Evolutionary conservation across 768 basidiomycete species (phyloP).

Genomic region (Lepiota venenata): DNA sequence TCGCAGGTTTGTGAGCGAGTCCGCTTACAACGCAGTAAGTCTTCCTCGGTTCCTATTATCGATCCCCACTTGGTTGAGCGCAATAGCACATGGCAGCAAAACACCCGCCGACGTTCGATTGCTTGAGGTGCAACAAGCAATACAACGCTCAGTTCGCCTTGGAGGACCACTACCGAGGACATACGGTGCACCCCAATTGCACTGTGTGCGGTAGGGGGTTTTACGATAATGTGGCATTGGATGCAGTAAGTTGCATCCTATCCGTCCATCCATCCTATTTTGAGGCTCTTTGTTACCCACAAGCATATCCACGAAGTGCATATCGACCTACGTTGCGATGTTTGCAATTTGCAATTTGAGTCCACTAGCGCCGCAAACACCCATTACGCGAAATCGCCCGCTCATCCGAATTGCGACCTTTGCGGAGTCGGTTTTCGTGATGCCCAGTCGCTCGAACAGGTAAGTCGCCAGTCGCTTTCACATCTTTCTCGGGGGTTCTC

Average conservation of each 20-base stretch:
- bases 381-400: too few relatives aligned
- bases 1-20: conserved; percentile 30
- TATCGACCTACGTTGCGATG: too few relatives aligned
- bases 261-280: not conserved
- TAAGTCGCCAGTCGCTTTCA: too few relatives aligned
- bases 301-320: conserved; percentile 6
- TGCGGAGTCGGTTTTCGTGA: too few relatives aligned
- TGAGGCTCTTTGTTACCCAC: conserved; percentile 21
- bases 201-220: conserved; percentile 41
- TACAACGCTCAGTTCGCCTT: conserved; percentile 34
- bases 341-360: too few relatives aligned
- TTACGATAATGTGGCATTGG: conserved; percentile 26
- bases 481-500: too few relatives aligned
- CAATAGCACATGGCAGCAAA: conserved; percentile 37
- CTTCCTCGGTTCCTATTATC: not conserved
- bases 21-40: conserved; percentile 35
- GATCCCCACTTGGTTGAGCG: not conserved
- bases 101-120: conserved; percentile 42
- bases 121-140: conserved; percentile 27
- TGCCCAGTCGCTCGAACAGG: too few relatives aligned
- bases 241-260: conserved; percentile 26
- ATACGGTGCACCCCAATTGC: conserved; percentile 43
- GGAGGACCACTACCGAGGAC: conserved; percentile 45
- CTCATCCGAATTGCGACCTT: too few relatives aligned
- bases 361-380: too few relatives aligned